These are phyloP conservation scores for Neurospora crassa DNA, from an alignment of 2,329 filamentous ascomycete genomes.

Conservation along the genomic window DNA sequence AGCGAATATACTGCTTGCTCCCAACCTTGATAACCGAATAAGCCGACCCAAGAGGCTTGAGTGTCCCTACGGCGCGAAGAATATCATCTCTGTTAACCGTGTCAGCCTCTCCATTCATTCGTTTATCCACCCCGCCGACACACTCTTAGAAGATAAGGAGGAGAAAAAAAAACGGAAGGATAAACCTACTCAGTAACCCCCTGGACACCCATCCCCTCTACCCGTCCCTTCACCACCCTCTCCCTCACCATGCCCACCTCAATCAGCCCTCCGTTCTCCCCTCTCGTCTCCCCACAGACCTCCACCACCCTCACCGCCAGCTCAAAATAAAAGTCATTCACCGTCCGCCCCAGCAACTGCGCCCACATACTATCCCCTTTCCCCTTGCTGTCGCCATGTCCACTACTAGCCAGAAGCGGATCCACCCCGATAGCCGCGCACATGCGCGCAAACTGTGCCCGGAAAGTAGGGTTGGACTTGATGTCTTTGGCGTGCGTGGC, in stretches of 20 bases:
- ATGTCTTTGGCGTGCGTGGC: conserved; percentile 93
- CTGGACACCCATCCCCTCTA: conserved; percentile 58
- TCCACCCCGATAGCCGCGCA: conserved; percentile 95
- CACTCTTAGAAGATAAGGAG: neutral
- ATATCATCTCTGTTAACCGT: conserved; percentile 68
- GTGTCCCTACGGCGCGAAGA: conserved; percentile 74
- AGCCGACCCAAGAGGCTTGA: conserved; percentile 78
- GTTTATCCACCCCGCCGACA: neutral
- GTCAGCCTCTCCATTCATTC: neutral
- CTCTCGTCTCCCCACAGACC: conserved; percentile 74
- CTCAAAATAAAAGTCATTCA: conserved; percentile 99
- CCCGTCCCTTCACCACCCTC: conserved; percentile 60
- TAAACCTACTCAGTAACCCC: conserved; percentile 61
- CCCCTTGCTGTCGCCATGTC: conserved; percentile 26
- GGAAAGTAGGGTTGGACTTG: conserved; percentile 87
- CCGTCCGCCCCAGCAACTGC: conserved; percentile 79
- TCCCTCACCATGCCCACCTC: conserved; percentile 73
- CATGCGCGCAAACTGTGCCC: conserved; percentile 97
- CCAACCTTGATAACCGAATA: conserved; percentile 82
- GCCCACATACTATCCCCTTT: conserved; percentile 72
- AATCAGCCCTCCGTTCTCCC: conserved; percentile 88
- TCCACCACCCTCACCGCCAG: conserved; percentile 93
- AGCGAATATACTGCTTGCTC: conserved; percentile 77
- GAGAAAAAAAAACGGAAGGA: neutral
- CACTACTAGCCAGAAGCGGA: conserved; percentile 58